phyloP scores from a whole-genome alignment of 371 early-diverging fungal species.

The Saksenaea oblongispora region DNA sequence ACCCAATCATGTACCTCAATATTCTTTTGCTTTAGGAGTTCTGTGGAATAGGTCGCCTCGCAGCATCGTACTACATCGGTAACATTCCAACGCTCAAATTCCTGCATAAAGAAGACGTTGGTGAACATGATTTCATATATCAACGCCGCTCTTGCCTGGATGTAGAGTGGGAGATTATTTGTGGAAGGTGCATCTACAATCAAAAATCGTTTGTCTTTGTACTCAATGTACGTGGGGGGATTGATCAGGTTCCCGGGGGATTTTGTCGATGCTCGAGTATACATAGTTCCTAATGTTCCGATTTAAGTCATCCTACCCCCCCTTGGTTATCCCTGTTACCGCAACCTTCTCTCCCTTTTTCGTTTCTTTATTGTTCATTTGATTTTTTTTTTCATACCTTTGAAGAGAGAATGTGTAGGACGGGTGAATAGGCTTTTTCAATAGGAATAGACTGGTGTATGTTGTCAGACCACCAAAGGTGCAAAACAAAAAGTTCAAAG shows the following conservation, averaged over 20 bases:
- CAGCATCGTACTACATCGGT: slow-evolving; percentile 89
- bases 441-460: not conserved
- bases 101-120: slow-evolving; percentile 12
- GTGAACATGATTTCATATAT: not conserved
- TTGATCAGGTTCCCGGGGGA: slow-evolving; percentile 43
- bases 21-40: slow-evolving; percentile 56
- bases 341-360: not conserved
- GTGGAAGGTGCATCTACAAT: slow-evolving; percentile 57
- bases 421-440: not conserved
- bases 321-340: not conserved
- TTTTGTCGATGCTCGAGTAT: slow-evolving; percentile 11
- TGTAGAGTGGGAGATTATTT: slow-evolving; percentile 48
- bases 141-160: slow-evolving; percentile 27
- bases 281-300: slow-evolving; percentile 5
- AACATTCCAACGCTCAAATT: slow-evolving; percentile 62
- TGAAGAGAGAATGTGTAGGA: not conserved
- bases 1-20: slow-evolving; percentile 87
- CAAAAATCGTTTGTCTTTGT: slow-evolving; percentile 43
- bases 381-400: not conserved
- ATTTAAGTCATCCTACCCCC: not conserved
- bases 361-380: not conserved
- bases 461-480: not conserved
- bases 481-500: not conserved
- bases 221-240: slow-evolving; percentile 52
- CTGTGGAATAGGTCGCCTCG: slow-evolving; percentile 86